Evolutionary conservation across 1,139 yeast genomes (phyloP), one percentile per base, ranked within the genome.

Genomic region (Saccharomyces hybrid): DNA sequence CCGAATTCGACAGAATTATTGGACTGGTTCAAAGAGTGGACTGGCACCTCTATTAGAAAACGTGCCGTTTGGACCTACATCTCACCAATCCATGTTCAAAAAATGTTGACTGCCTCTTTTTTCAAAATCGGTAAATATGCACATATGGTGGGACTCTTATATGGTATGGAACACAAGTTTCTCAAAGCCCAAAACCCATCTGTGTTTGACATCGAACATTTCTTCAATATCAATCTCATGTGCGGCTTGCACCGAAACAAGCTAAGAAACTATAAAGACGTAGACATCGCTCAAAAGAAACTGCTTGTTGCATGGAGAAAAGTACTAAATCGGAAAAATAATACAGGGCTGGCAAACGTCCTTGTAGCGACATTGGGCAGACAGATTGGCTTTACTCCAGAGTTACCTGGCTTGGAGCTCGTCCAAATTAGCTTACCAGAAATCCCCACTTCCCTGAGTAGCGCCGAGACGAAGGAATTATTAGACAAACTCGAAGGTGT

Each of bases 1-100:
- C 52, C 69, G 5, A 58, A 67, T 3, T 60, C 63, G 3, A 74
- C 70, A 5, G 78, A 76, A 53, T 59, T 75, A 23, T 56, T 64
- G 29, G 57, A 62, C 11, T 64, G 72, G 56, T 62, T 70, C 34
- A 60, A 65, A 27, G 58, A 69, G 23, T 60, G 76, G 64, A 59
- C 66, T 3, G 57, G 55, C 2, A 54, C 65, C 6, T 60, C 65
- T 1, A 52, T 62, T 2, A 60, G 70, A 52, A 67, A 65, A 51
- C 55, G 50, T 2, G 57, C 55, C n/a, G 38, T 67, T 19, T 68
- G 65, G 63, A 54, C 58, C 27, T 70, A 68, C 55, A 61, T 74
- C 19, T 54, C 58, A 2, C 58, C 70, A 2, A 54, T 54, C 13
- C 73, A 71, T 56, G 52, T 74, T 14, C 68, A 66, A 47, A 62